Percentiles rank a stretch among this genome's conserved stretches.
Conservation (phyloP, 129 eudicot species). For the Chrysanthemum seticuspe region DNA sequence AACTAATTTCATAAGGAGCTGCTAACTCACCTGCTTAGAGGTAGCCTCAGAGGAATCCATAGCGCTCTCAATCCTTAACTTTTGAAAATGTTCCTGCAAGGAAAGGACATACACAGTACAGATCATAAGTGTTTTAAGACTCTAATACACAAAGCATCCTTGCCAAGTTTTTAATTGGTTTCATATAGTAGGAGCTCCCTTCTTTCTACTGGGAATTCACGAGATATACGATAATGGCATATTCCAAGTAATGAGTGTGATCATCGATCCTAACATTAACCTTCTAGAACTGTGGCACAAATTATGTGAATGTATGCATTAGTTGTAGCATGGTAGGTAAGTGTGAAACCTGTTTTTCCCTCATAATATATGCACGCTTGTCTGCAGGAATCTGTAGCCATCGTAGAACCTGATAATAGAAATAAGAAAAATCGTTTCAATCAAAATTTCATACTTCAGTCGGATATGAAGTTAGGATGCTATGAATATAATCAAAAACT, state of each 20-base stretch:
- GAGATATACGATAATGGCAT: neutral
- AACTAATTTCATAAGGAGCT: neutral
- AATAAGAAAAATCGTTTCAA: neutral
- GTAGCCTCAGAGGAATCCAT: conserved; percentile 92
- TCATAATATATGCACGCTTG: conserved; percentile 77
- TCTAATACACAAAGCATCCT: too few species aligned
- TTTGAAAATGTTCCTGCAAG: conserved; percentile 82
- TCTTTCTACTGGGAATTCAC: neutral
- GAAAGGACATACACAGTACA: conserved; percentile 8
- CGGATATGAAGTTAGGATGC: too few species aligned
- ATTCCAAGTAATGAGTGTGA: conserved; percentile 6
- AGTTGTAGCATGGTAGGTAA: neutral
- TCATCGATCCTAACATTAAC: neutral
- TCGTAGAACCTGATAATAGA: conserved; percentile 51
- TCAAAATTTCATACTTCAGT: neutral
- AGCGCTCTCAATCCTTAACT: conserved; percentile 78
- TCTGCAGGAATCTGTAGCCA: conserved; percentile 91
- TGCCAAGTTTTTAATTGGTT: too few species aligned
- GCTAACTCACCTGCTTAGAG: conserved; percentile 64
- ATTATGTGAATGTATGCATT: neutral
- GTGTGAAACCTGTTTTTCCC: conserved; percentile 77
- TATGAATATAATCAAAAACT: neutral
- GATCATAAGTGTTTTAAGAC: neutral
- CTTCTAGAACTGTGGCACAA: neutral
- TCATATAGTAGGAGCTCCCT: neutral